Conservation (phyloP, 306 rosid genomes). For the Acacia crassicarpa region DNA sequence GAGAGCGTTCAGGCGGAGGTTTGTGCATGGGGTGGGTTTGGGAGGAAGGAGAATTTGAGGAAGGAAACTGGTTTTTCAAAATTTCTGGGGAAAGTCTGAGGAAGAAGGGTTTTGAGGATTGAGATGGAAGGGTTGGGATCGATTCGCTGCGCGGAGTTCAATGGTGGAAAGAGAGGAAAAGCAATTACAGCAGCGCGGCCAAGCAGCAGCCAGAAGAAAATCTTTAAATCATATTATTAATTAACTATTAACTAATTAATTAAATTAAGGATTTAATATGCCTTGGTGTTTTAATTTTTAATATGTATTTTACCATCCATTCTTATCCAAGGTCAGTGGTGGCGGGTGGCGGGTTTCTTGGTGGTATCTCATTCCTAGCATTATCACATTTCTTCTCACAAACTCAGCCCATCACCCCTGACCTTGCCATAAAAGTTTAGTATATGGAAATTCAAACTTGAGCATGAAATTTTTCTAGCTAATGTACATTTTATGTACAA, state of each 20-base stretch:
- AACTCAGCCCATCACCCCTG: too few relatives aligned
- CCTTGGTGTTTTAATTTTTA: too few relatives aligned
- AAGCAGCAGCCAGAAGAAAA: slow-evolving; percentile 18
- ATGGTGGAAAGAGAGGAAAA: not conserved
- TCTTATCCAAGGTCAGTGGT: too few relatives aligned
- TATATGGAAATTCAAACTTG: slow-evolving; percentile 13
- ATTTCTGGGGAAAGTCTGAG: slow-evolving; percentile 14
- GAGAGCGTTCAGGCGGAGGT: slow-evolving; percentile 31
- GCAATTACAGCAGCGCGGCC: not conserved
- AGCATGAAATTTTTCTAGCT: not conserved
- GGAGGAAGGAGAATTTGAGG: slow-evolving; percentile 18
- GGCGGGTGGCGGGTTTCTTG: too few relatives aligned
- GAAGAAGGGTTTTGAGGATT: slow-evolving; percentile 16
- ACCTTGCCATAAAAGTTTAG: not conserved
- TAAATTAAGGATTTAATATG: too few relatives aligned
- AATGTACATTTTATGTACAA: not conserved
- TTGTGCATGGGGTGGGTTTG: slow-evolving; percentile 14
- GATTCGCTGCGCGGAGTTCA: not conserved
- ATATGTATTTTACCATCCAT: too few relatives aligned
- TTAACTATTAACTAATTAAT: too few relatives aligned
- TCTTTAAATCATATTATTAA: not conserved
- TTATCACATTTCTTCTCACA: too few relatives aligned
- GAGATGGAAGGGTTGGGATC: not conserved
- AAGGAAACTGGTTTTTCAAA: not conserved
- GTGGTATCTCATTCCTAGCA: too few relatives aligned